Conservation (phyloP, 768 basidiomycete genomes). For the Tephrocybe sp. region DNA sequence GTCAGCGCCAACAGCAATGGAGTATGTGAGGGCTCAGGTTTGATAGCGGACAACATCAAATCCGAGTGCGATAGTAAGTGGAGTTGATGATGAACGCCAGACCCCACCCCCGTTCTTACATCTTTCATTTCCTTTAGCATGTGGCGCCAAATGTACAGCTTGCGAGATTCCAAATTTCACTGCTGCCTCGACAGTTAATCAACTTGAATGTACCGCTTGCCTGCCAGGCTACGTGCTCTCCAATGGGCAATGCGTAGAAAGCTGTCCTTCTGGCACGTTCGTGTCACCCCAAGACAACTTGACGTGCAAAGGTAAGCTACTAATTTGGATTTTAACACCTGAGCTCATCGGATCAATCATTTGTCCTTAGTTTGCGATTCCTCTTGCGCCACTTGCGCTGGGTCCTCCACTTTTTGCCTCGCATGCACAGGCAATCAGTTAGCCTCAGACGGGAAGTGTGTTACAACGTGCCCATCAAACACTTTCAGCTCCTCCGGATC, state of each 20-base stretch:
- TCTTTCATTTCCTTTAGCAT: slow-evolving; percentile 43
- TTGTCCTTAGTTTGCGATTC: slow-evolving; percentile 55
- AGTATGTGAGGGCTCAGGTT: slow-evolving; percentile 65
- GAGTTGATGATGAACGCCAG: not conserved
- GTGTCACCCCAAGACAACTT: slow-evolving; percentile 67
- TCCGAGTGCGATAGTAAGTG: slow-evolving; percentile 78
- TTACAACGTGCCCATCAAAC: slow-evolving; percentile 69
- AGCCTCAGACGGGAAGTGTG: slow-evolving; percentile 72
- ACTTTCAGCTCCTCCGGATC: slow-evolving; percentile 62
- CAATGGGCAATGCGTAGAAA: slow-evolving; percentile 63
- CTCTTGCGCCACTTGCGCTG: slow-evolving; percentile 69
- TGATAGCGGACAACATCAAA: slow-evolving; percentile 81
- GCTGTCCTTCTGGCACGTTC: slow-evolving; percentile 74
- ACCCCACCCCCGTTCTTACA: not conserved
- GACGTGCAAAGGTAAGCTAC: slow-evolving; percentile 56
- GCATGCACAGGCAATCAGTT: slow-evolving; percentile 67
- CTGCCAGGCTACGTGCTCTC: slow-evolving; percentile 74
- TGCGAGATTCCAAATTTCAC: slow-evolving; percentile 74
- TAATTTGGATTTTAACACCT: not conserved
- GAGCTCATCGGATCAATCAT: not conserved
- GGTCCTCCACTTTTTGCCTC: slow-evolving; percentile 66
- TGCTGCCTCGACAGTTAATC: slow-evolving; percentile 56
- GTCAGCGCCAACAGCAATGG: slow-evolving; percentile 65
- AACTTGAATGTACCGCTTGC: slow-evolving; percentile 75
- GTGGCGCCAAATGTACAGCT: slow-evolving; percentile 76